phyloP scores from a whole-genome alignment of 495 filamentous ascomycete species.

The Penicillium antarcticum region DNA sequence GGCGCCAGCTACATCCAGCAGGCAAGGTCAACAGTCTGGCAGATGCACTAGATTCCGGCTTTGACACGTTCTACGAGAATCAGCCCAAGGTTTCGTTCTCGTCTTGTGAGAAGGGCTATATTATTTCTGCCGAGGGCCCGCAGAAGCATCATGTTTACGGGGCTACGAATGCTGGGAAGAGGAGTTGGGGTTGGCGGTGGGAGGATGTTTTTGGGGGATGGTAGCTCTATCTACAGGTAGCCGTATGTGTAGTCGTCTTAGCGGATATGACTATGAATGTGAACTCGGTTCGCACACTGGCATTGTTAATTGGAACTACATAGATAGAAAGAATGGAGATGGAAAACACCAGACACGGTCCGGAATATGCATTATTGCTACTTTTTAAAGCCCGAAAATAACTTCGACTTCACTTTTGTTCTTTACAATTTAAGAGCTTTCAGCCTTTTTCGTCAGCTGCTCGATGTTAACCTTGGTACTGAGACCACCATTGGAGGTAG shows the following conservation, averaged over 20 bases:
- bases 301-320: background rate
- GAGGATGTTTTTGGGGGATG: constrained; percentile 10
- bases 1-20: constrained; percentile 51
- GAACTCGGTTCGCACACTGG: background rate
- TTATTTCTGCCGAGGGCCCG: constrained; percentile 57
- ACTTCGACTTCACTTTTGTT: background rate
- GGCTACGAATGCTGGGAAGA: constrained; percentile 5
- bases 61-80: constrained; percentile 55
- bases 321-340: background rate
- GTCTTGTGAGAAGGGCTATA: constrained; percentile 58
- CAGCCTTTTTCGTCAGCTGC: constrained; percentile 32
- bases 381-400: constrained; percentile 4
- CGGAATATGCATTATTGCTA: constrained; percentile 24
- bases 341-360: no score
- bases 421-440: constrained; percentile 23
- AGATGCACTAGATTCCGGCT: constrained; percentile 43
- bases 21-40: constrained; percentile 36
- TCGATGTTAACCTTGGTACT: constrained; percentile 36
- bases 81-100: constrained; percentile 53
- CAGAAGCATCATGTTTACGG: constrained; percentile 34
- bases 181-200: constrained; percentile 13
- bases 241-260: background rate
- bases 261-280: background rate
- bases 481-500: constrained; percentile 16
- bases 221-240: background rate